Evolutionary conservation across 805 yeast species (phyloP).

Genomic region (Candida silvicultrix): DNA sequence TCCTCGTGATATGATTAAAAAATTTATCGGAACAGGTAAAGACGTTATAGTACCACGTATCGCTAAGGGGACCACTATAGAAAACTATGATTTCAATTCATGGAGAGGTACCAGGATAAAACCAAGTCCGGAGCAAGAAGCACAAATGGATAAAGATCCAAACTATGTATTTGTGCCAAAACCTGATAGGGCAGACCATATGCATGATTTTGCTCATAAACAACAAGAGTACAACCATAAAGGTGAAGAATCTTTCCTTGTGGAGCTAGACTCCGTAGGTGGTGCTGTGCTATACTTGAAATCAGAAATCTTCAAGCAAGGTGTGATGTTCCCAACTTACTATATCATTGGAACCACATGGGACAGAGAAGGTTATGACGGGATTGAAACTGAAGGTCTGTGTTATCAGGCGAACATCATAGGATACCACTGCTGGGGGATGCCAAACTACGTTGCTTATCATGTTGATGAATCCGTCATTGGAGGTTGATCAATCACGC

Average conservation of each 20-base stretch:
- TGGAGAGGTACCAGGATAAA: slow-evolving; percentile 26
- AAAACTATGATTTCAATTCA: slow-evolving; percentile 30
- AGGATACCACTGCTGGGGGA: slow-evolving; percentile 43
- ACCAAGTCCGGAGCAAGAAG: slow-evolving; percentile 20
- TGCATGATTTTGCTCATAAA: slow-evolving; percentile 11
- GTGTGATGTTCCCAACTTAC: slow-evolving; percentile 38
- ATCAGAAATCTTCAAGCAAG: slow-evolving; percentile 37
- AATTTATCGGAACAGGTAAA: slow-evolving; percentile 18
- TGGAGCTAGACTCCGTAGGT: slow-evolving; percentile 42
- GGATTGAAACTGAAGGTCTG: slow-evolving; percentile 48
- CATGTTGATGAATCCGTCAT: slow-evolving; percentile 21
- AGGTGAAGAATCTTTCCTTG: slow-evolving; percentile 5
- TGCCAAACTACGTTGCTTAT: slow-evolving; percentile 39
- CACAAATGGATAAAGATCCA: slow-evolving; percentile 13
- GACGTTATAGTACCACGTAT: slow-evolving; percentile 29
- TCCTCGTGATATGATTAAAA: slow-evolving; percentile 19
- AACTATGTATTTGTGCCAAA: slow-evolving; percentile 21
- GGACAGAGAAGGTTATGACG: slow-evolving; percentile 47
- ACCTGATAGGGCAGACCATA: slow-evolving; percentile 16
- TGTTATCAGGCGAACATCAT: slow-evolving; percentile 39
- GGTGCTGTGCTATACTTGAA: slow-evolving; percentile 43
- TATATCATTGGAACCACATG: slow-evolving; percentile 39
- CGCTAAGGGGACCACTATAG: slow-evolving; percentile 14
- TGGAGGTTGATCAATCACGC: background rate
- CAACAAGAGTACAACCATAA: background rate